Base-by-base conservation (phyloP, 129 eudicot genomes). In the Artemisia tridentata region DNA sequence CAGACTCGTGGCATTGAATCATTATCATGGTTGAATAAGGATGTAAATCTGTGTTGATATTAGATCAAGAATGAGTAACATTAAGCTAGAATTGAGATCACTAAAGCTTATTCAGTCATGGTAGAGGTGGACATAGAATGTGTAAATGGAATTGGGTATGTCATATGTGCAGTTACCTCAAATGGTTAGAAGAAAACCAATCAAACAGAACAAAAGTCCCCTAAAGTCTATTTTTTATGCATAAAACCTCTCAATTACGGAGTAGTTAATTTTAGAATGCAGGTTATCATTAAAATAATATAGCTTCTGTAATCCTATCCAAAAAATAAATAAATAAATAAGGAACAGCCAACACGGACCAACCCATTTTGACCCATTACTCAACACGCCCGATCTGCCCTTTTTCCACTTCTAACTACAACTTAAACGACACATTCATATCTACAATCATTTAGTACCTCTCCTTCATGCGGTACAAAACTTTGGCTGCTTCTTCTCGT, bases 1-100 rank as follows among this genome's bases (percentile, higher is more conserved):
- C 98, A 93, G 60, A 93, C 92, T 53, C 97, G 92, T 19, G 98
- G 98, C 98, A 93, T 87, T 41, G 98, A 88, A 71, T 93, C 97
- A 14, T 85, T 76, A 78, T 93, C 98, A 68, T 85, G 97, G 78
- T 92, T 89, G 61, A 93, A 93, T 78, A 93, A 53, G 68, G 96
- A 86, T 54, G 89, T 80, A 81, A 95, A 95, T 81, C 99, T 95
- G 80, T 13, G 20, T n/a, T 29, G 49, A 60, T 52, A 34, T 43
- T 11, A 19, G 53, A 61, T 56, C 67, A 4, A 29, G 48, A 12
- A 46, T 5, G n/a, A 50, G 66, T 53, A 38, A 12, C 20, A 72
- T 45, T 67, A 47, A 23, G 20, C 31, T 3, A 15, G 4, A n/a
- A 62, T 7, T 11, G 41, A 12, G 17, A 61, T 13, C 17, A 67